Conservation (phyloP, 495 filamentous ascomycete genomes). For the Penicillium mononematosum region DNA sequence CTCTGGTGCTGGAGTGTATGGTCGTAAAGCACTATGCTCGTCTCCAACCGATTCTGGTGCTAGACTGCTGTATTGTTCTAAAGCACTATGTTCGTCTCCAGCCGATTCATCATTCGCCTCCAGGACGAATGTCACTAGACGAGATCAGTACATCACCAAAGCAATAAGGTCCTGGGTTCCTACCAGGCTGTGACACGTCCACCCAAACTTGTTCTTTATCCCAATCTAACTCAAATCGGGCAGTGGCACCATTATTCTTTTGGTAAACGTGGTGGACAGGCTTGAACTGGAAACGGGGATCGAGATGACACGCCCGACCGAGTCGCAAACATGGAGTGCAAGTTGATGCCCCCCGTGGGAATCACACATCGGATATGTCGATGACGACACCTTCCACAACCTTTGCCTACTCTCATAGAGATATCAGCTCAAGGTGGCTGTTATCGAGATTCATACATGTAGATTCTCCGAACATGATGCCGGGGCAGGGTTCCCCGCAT, state of each 20-base stretch:
- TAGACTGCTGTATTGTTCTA: neutral
- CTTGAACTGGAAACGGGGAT: conserved; percentile 41
- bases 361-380: conserved; percentile 43
- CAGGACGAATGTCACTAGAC: conserved; percentile 36
- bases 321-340: conserved; percentile 37
- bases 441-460: neutral
- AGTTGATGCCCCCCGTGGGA: conserved; percentile 26
- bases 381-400: conserved; percentile 43
- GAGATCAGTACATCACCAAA: neutral
- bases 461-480: neutral
- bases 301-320: conserved; percentile 34
- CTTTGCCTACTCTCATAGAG: conserved; percentile 41
- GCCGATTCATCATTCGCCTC: conserved; percentile 24
- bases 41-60: neutral
- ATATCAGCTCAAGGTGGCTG: neutral
- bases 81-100: conserved; percentile 7
- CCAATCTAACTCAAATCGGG: conserved; percentile 39
- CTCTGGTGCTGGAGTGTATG: neutral
- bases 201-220: conserved; percentile 38
- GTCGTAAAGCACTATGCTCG: conserved; percentile 3
- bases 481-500: conserved; percentile 1
- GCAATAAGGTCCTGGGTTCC: neutral
- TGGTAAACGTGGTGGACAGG: conserved; percentile 40
- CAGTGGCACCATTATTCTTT: conserved; percentile 28
- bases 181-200: conserved; percentile 32